A percentile compares a stretch with the other conserved stretches of the same genome.
Evolutionary conservation across 164 flowering plant genomes (phyloP).

Genomic region (Aristolochia fimbriata): DNA sequence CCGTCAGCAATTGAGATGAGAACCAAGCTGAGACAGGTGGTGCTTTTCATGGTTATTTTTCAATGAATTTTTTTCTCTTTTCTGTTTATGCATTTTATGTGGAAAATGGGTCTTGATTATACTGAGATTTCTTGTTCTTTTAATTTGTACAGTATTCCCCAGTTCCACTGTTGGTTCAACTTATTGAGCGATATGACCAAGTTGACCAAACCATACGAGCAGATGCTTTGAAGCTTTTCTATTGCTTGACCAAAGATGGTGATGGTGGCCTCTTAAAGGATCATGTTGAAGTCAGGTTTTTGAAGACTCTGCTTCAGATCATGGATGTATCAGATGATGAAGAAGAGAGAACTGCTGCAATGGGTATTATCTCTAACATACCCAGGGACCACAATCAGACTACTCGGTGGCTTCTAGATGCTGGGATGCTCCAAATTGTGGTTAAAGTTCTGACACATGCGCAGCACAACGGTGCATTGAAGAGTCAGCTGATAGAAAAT

Average conservation of each 20-base stretch:
- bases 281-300: conserved; percentile 32
- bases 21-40: conserved; percentile 49
- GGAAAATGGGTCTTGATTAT: not conserved
- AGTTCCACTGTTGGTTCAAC: conserved; percentile 35
- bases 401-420: conserved; percentile 47
- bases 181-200: conserved; percentile 30
- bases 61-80: not conserved
- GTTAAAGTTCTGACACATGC: conserved; percentile 14
- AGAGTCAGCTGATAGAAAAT: conserved; percentile 33
- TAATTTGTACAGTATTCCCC: conserved; percentile 32
- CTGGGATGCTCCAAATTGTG: conserved; percentile 32
- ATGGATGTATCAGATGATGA: conserved; percentile 29
- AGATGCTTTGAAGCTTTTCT: conserved; percentile 48
- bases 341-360: conserved; percentile 46
- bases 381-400: conserved; percentile 28
- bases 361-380: conserved; percentile 52
- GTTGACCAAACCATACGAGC: conserved; percentile 25
- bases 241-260: conserved; percentile 35
- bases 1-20: conserved; percentile 34
- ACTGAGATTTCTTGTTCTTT: conserved; percentile 1
- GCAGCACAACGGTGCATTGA: conserved; percentile 14
- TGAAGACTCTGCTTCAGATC: conserved; percentile 35
- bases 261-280: conserved; percentile 23
- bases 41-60: not conserved
- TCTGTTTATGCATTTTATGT: not conserved